Base-by-base conservation (phyloP, 2,329 filamentous ascomycete species). In the Colletotrichum echinochloae region DNA sequence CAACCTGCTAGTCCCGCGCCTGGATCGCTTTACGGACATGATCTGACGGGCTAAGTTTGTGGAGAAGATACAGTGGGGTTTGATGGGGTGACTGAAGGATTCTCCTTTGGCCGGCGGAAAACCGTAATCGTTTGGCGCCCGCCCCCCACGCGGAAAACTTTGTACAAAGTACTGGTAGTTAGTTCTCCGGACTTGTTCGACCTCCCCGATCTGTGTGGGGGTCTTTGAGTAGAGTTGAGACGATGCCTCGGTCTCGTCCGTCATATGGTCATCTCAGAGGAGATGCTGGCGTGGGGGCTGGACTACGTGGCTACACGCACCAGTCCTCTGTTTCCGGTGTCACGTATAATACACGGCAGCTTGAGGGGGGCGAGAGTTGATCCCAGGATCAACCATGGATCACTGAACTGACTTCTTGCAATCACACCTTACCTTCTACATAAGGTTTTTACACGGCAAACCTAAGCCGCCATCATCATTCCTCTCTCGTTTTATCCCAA, bases 11-110 rank as follows among this genome's bases (percentile, higher is more conserved):
- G 54, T 54, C 63, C 37, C 30, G 35, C 51, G 28, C 61, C 48
- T 41, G 26, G 52, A 57, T 23, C 35, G 48, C n/a, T 60, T 39
- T 39, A 64, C 30, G 26, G 62, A 54, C 64, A 67, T 67, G 57
- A 62, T 70, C 67, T 62, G 67, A 57, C 62, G 30, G 39, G 57
- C 35, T 4, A 28, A 54, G 20, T 23, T 23, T 62, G 67, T 67
- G 67, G 67, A 49, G 64, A 62, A 70, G 20, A 59, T 52, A 70
- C 49, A 67, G 67, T 70, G 67, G 67, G 28, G 64, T 51, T 20
- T 67, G 44, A 70, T 61, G 67, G 64, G 51, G 63, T 67, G 44
- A 46, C 4, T 51, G 64, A 23, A 39, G 49, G 64, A 54, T n/a
- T 16, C 33, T 41, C 51, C 48, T 56, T 46, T 66, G 56, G n/a